Evolutionary conservation across 2,329 filamentous ascomycete genomes (phyloP).

Genomic region (Tolypocladium cylindrosporum): DNA sequence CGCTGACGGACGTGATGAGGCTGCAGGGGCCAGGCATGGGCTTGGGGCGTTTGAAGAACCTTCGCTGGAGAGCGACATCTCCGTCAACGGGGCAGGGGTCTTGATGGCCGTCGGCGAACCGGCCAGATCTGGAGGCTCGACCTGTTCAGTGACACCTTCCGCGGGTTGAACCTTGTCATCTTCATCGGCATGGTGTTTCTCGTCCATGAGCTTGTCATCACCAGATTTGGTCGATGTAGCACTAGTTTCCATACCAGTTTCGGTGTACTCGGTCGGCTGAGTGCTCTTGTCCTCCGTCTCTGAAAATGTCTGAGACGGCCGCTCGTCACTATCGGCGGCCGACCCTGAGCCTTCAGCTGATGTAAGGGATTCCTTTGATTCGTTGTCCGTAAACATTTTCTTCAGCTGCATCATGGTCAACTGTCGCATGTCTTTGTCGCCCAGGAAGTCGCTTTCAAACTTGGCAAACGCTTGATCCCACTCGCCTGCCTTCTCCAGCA

Average conservation of each 20-base stretch:
- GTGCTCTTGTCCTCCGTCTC: conserved; percentile 38
- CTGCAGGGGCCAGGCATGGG: neutral
- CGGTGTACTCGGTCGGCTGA: conserved; percentile 29
- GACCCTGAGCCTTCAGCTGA: conserved; percentile 59
- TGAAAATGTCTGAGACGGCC: conserved; percentile 31
- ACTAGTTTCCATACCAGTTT: conserved; percentile 22
- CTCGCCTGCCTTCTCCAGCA: conserved; percentile 84
- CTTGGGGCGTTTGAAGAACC: neutral
- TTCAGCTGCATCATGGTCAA: conserved; percentile 86
- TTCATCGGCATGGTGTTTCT: conserved; percentile 13
- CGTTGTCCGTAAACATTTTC: conserved; percentile 89
- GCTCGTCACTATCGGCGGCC: conserved; percentile 39
- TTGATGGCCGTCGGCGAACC: conserved; percentile 19
- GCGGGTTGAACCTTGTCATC: conserved; percentile 19
- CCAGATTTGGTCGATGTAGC: conserved; percentile 12
- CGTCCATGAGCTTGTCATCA: conserved; percentile 10
- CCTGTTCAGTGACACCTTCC: conserved; percentile 31
- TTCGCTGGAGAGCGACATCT: neutral
- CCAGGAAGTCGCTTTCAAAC: conserved; percentile 89
- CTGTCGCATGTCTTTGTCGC: conserved; percentile 91
- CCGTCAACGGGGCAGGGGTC: conserved; percentile 5
- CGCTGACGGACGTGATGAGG: conserved; percentile 8
- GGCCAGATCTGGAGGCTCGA: conserved; percentile 41
- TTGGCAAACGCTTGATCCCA: conserved; percentile 88
- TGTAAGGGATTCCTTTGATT: conserved; percentile 65